A percentile compares a stretch with the other conserved stretches of the same genome.
Evolutionary conservation across 306 rosid species (phyloP).

Genomic region (Cicer bijugum): DNA sequence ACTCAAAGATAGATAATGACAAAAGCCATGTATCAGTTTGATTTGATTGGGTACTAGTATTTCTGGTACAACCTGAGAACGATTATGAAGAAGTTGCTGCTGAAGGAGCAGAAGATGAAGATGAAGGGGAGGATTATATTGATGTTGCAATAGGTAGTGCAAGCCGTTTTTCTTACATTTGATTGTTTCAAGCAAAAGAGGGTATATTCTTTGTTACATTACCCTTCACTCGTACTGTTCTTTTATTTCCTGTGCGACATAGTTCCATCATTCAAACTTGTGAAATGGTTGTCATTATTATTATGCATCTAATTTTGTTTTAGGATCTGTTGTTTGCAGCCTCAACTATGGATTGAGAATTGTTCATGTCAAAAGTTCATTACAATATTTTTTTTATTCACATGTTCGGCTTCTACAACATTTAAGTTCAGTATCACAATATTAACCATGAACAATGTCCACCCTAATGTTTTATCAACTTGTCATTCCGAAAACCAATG

Average conservation of each 20-base stretch:
- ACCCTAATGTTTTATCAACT: too few relatives aligned
- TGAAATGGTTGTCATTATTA: slow-evolving; percentile 46
- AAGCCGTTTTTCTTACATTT: slow-evolving; percentile 40
- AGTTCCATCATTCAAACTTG: slow-evolving; percentile 46
- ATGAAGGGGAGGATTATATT: slow-evolving; percentile 72
- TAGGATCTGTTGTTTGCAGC: slow-evolving; percentile 50
- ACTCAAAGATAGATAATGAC: slow-evolving; percentile 60
- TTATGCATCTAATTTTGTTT: slow-evolving; percentile 42
- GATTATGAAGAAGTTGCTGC: slow-evolving; percentile 99
- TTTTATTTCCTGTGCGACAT: slow-evolving; percentile 51
- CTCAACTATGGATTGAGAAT: slow-evolving; percentile 38
- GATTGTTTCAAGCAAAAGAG: slow-evolving; percentile 42
- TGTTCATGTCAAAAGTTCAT: slow-evolving; percentile 38
- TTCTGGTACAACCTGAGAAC: slow-evolving; percentile 59
- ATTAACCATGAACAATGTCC: neutral
- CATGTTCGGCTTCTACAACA: neutral
- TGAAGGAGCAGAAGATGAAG: slow-evolving; percentile 90
- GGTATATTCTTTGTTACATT: slow-evolving; percentile 50
- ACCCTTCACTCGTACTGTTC: slow-evolving; percentile 43
- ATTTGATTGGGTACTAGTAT: slow-evolving; percentile 32
- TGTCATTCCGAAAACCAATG: too few relatives aligned
- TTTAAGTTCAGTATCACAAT: neutral
- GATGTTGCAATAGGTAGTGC: slow-evolving; percentile 30
- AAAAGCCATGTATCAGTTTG: slow-evolving; percentile 22
- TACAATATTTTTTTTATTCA: neutral